Evolutionary conservation across 2,329 filamentous ascomycete species (phyloP).

Genomic region (Aspergillus pseudotamarii): DNA sequence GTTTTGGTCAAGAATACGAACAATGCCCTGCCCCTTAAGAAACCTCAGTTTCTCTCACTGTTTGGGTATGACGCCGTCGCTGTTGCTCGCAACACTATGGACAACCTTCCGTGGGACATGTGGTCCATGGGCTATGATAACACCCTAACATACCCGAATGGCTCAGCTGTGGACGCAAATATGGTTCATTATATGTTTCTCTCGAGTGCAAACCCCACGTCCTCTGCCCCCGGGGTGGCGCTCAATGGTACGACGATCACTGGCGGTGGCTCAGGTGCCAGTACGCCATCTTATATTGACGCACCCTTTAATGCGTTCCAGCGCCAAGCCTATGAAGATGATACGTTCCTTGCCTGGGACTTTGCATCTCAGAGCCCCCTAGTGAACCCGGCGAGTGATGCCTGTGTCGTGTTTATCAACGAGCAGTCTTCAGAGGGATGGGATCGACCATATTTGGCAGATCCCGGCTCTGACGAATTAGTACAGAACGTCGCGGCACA

Average conservation of each 20-base stretch:
- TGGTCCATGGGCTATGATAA: neutral
- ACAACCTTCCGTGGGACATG: neutral
- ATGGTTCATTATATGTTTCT: neutral
- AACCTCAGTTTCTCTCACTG: slow-evolving; percentile 47
- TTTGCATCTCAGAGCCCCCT: slow-evolving; percentile 52
- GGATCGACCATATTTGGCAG: neutral
- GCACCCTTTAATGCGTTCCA: slow-evolving; percentile 60
- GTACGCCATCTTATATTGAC: slow-evolving; percentile 51
- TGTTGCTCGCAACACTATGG: too few species aligned
- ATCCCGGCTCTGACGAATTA: slow-evolving; percentile 54
- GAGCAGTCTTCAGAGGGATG: neutral
- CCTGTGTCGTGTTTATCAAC: slow-evolving; percentile 33
- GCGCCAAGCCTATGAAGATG: slow-evolving; percentile 56
- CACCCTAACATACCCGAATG: neutral
- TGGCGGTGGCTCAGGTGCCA: slow-evolving; percentile 52
- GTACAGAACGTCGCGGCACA: slow-evolving; percentile 58
- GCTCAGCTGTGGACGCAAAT: neutral
- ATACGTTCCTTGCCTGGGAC: slow-evolving; percentile 63
- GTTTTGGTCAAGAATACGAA: slow-evolving; percentile 58
- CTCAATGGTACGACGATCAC: neutral
- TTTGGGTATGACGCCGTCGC: slow-evolving; percentile 60
- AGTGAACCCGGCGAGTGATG: slow-evolving; percentile 41
- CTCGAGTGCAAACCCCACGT: neutral
- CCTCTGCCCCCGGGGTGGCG: neutral
- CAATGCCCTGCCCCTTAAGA: slow-evolving; percentile 50